phyloP scores from a whole-genome alignment of 257 asterid species.

The Jacaranda mimosifolia region DNA sequence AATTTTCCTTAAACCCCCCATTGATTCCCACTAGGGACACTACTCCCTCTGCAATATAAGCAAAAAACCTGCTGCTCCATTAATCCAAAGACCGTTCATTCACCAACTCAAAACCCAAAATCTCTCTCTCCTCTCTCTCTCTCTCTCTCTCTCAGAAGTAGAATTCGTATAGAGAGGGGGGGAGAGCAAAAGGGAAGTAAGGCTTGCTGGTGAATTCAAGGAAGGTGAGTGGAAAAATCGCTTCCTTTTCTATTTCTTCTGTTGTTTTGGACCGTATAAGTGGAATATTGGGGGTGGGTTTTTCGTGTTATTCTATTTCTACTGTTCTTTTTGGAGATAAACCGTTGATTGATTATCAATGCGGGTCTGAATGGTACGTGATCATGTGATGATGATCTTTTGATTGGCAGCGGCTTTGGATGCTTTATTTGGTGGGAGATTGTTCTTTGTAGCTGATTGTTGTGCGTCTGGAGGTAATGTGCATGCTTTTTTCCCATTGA shows the following conservation, averaged over 20 bases:
- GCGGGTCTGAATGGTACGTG: conserved; percentile 34
- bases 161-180: conserved; percentile 28
- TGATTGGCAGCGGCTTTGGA: conserved; percentile 30
- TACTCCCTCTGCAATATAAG: conserved; percentile 2
- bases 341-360: conserved; percentile 30
- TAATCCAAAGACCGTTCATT: conserved; percentile 31
- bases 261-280: neutral
- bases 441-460: conserved; percentile 21
- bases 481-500: conserved; percentile 5
- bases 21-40: conserved; percentile 27
- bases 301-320: neutral
- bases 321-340: neutral
- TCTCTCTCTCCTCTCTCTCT: neutral
- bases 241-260: neutral
- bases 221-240: conserved; percentile 4
- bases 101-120: neutral
- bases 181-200: conserved; percentile 28
- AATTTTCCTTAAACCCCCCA: conserved; percentile 29
- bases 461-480: conserved; percentile 39
- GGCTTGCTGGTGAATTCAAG: conserved; percentile 24
- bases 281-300: conserved; percentile 1
- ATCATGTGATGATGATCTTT: conserved; percentile 30
- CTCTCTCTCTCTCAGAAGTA: conserved; percentile 28
- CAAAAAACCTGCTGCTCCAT: conserved; percentile 33
- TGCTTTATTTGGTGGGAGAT: conserved; percentile 25